Percentiles rank a stretch among this genome's conserved stretches.
phyloP scores from a whole-genome alignment of 1,139 yeast species.

The Candida labiduridarum region DNA sequence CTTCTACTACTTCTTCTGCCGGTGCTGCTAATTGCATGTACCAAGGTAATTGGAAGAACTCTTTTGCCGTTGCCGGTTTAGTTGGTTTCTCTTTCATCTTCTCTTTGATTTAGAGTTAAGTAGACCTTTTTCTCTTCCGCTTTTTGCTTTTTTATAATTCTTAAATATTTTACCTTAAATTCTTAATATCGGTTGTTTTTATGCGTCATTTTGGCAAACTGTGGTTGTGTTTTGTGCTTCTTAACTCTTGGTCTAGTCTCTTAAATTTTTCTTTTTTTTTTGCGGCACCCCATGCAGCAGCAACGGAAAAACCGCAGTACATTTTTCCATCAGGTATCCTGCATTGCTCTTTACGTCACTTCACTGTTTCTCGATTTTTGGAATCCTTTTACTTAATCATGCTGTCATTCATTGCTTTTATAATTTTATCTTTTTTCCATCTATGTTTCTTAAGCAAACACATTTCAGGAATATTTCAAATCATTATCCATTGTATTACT shows the following conservation, averaged over 20 bases:
- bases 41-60: conserved; percentile 43
- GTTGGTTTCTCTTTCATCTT: conserved; percentile 41
- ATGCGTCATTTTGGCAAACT: neutral
- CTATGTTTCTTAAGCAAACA: no score
- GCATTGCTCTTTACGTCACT: neutral
- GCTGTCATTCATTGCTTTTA: no score
- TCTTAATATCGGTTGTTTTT: neutral
- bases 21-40: conserved; percentile 15
- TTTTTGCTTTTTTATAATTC: neutral
- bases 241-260: neutral
- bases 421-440: no score
- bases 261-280: neutral
- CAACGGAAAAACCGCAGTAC: neutral
- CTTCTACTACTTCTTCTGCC: conserved; percentile 18
- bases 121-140: neutral
- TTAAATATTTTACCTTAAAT: neutral
- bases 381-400: no score
- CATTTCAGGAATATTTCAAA: no score
- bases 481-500: no score
- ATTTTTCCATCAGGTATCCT: neutral
- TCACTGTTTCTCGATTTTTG: no score
- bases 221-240: neutral
- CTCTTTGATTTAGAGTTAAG: conserved; percentile 28
- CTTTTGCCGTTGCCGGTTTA: conserved; percentile 39
- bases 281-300: neutral